Evolutionary conservation across 2,329 filamentous ascomycete species (phyloP), one percentile per base, ranked within the genome.

Genomic region (Graphilbum sp.): DNA sequence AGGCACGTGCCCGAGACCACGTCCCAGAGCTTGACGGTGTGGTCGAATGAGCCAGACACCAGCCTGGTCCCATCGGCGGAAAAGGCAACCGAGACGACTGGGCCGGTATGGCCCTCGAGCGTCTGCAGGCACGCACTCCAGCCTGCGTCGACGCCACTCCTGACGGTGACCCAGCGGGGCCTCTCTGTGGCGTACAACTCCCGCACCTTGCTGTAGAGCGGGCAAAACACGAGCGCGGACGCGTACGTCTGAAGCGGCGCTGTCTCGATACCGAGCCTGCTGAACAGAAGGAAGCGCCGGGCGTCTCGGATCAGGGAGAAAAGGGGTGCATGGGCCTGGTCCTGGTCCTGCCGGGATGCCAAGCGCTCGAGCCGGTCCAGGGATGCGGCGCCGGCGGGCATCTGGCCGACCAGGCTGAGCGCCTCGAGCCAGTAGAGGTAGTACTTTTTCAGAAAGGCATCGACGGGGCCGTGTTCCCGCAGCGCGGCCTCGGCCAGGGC

Each of bases 381-480:
- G 10, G 46, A 40, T 10, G 43, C 17, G 4, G 54, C 35, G 2
- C 46, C 55, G 39, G 46, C 34, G 8, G 45, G 43, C 7, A 53
- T 43, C 29, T 45, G 42, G 10, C 38, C 34, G 15, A 58, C 41
- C 5, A 61, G 50, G 34, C 57, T 57, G 3, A 64, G 50, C 24
- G 57, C 54, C 40, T 66, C 61, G 3, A 67, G 47, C 61, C 59
- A 66, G 37, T 63, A 52, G 1, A 66, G 51, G 35, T 53, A 52
- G n/a, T 58, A 52, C 13, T 47, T 38, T 40, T 49, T 36, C 7
- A 63, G 40, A 41, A 64, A 64, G 3, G 20, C 15, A 37, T 53
- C 37, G 4, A 54, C 42, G 16, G 16, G n/a, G 18, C 48, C 50
- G 33, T 41, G 40, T 35, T 55, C 50, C 38, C 44, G 41, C 39